phyloP scores from a whole-genome alignment of 495 filamentous ascomycete species.

The Penicillium verhagenii region DNA sequence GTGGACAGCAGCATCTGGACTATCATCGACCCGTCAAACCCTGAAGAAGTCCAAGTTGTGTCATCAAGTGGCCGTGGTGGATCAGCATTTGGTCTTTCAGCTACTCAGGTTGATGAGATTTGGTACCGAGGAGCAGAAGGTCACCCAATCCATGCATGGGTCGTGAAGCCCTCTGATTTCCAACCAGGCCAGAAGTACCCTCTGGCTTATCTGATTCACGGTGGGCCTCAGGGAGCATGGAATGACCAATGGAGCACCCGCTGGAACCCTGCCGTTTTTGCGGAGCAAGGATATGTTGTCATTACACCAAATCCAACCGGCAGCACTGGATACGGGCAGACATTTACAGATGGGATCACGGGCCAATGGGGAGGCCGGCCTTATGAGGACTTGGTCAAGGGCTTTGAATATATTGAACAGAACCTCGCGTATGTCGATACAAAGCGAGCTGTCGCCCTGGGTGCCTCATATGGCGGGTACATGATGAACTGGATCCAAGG shows the following conservation, averaged over 20 bases:
- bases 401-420: slow-evolving; percentile 72
- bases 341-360: slow-evolving; percentile 72
- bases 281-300: slow-evolving; percentile 88
- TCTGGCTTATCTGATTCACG: slow-evolving; percentile 80
- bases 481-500: slow-evolving; percentile 72
- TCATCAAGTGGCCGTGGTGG: slow-evolving; percentile 72
- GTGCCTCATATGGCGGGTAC: slow-evolving; percentile 85
- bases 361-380: slow-evolving; percentile 77
- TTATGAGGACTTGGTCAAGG: slow-evolving; percentile 77
- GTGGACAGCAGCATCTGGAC: slow-evolving; percentile 69
- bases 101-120: slow-evolving; percentile 63
- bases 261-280: slow-evolving; percentile 90
- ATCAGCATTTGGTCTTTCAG: slow-evolving; percentile 63
- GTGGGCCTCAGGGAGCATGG: slow-evolving; percentile 87
- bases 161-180: slow-evolving; percentile 80
- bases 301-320: slow-evolving; percentile 89
- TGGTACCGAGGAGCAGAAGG: slow-evolving; percentile 65
- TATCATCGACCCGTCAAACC: slow-evolving; percentile 52
- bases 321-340: slow-evolving; percentile 81
- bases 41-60: slow-evolving; percentile 41
- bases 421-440: slow-evolving; percentile 76
- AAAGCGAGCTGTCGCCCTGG: slow-evolving; percentile 71
- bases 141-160: slow-evolving; percentile 71
- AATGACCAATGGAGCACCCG: slow-evolving; percentile 79
- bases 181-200: slow-evolving; percentile 73